These are phyloP conservation scores for Aspergillus transmontanensis DNA, from an alignment of 2,329 filamentous ascomycete genomes.

Conservation along the genomic window DNA sequence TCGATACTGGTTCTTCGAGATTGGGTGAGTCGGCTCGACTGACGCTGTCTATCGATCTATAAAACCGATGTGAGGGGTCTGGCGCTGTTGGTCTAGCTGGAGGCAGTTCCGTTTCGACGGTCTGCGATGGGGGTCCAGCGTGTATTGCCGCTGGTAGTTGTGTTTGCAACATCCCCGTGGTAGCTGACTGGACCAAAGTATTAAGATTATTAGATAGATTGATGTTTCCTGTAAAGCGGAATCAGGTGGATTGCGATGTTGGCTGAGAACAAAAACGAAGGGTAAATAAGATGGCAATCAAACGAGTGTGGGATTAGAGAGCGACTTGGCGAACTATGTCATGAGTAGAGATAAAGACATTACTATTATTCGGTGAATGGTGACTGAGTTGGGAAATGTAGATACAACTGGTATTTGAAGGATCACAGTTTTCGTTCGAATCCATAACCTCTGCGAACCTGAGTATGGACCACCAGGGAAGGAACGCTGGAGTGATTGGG, in stretches of 20 bases:
- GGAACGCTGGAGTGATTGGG: slow-evolving; percentile 11
- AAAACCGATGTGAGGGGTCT: slow-evolving; percentile 17
- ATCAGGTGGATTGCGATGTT: not conserved
- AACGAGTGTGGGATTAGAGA: slow-evolving; percentile 21
- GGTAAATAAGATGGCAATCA: not conserved
- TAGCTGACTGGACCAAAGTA: not conserved
- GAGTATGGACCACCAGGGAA: slow-evolving; percentile 11
- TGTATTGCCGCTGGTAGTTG: slow-evolving; percentile 4
- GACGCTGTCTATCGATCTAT: slow-evolving; percentile 12
- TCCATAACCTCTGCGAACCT: not conserved
- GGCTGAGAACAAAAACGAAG: slow-evolving; percentile 3
- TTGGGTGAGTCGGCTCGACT: slow-evolving; percentile 3
- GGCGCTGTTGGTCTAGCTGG: not conserved
- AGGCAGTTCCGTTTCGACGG: slow-evolving; percentile 1
- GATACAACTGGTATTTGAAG: not conserved
- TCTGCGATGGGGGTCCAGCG: slow-evolving; percentile 4
- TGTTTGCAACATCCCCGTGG: slow-evolving; percentile 14
- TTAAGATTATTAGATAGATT: not conserved
- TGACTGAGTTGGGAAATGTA: slow-evolving; percentile 2
- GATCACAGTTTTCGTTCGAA: not conserved
- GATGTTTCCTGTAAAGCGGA: not conserved
- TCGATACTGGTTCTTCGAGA: not conserved
- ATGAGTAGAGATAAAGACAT: slow-evolving; percentile 13
- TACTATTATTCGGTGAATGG: not conserved
- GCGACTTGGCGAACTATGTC: slow-evolving; percentile 17